phyloP scores from a whole-genome alignment of 805 yeast species.

The Sungouiozyma intestinalis region DNA sequence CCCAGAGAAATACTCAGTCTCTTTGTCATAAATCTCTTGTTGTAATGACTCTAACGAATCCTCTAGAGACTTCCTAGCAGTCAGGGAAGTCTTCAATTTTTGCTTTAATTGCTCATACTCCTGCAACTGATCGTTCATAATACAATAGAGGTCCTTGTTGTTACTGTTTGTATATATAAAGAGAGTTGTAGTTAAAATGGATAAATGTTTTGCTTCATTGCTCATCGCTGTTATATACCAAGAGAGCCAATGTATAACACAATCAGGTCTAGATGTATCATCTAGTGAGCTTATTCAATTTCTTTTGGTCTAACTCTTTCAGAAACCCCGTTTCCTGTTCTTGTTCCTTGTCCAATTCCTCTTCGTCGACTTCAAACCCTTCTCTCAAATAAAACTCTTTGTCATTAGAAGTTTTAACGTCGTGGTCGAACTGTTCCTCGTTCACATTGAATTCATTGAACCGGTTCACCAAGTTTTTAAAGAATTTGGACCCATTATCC shows the following conservation, averaged over 20 bases:
- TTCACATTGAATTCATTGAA: constrained; percentile 27
- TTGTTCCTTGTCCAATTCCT: constrained; percentile 15
- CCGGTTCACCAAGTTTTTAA: constrained; percentile 15
- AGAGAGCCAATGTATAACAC: no score
- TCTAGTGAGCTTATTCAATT: not conserved
- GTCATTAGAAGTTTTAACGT: constrained; percentile 7
- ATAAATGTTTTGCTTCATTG: not conserved
- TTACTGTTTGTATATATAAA: not conserved
- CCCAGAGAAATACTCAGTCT: constrained; percentile 68
- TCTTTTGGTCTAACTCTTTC: not conserved
- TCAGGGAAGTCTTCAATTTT: constrained; percentile 53
- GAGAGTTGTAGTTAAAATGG: not conserved
- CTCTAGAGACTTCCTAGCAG: constrained; percentile 55
- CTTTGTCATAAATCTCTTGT: constrained; percentile 69
- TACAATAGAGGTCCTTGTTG: not conserved
- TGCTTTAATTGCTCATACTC: constrained; percentile 60
- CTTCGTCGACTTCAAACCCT: constrained; percentile 21
- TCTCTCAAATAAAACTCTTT: constrained; percentile 18
- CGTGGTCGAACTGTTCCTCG: constrained; percentile 23
- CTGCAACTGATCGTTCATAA: constrained; percentile 18
- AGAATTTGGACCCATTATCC: constrained; percentile 7
- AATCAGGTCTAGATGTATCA: not conserved
- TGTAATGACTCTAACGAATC: constrained; percentile 53
- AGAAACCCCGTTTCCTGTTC: constrained; percentile 8
- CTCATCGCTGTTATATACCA: not conserved